Evolutionary conservation across 345 rosid genomes (phyloP), one percentile per base, ranked within the genome.

Genomic region (Salix caprea): DNA sequence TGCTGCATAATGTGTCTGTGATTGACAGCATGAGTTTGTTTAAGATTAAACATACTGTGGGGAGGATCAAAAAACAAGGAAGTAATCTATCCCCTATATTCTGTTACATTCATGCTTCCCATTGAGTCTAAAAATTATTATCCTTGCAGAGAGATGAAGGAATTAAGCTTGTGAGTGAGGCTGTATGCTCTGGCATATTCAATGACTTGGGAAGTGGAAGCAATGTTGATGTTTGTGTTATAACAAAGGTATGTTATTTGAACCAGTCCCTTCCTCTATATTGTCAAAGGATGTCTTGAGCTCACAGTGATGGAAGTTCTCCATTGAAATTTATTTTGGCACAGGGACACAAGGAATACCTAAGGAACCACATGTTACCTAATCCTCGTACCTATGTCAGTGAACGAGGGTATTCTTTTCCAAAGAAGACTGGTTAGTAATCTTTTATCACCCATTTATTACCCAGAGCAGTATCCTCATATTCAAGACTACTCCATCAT

Each of bases 151-250:
- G 85, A 76, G 94, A 89, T 8, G 94, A 92, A 81, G 97, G 97
- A 69, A 85, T 91, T 72, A 78, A 84, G 78, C 79, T 92, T 79
- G 97, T 92, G 24, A 67, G 83, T 21, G 93, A 88, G 67, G 97
- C 95, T 48, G 87, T 89, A 80, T 91, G 95, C 85, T 91, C 94
- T 81, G 82, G 85, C 42, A 65, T 82, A 24, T 82, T 82, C 77
- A 82, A 82, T 46, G 85, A 82, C 56, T 76, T 92, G 79, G 97
- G 97, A 52, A 89, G 95, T 88, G 95, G 97, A 81, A 92, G 97
- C 87, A 92, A 92, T 83, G 97, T 92, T 58, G 97, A 92, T 78
- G 84, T 91, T 82, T 92, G 97, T 80, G 97, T 92, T 19, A 89
- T 92, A 75, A 91, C 97, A 24, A 91, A 91, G 92, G 97, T 92